These are phyloP conservation scores for Lepiota venenata DNA, from an alignment of 768 basidiomycete genomes.

Conservation along the genomic window DNA sequence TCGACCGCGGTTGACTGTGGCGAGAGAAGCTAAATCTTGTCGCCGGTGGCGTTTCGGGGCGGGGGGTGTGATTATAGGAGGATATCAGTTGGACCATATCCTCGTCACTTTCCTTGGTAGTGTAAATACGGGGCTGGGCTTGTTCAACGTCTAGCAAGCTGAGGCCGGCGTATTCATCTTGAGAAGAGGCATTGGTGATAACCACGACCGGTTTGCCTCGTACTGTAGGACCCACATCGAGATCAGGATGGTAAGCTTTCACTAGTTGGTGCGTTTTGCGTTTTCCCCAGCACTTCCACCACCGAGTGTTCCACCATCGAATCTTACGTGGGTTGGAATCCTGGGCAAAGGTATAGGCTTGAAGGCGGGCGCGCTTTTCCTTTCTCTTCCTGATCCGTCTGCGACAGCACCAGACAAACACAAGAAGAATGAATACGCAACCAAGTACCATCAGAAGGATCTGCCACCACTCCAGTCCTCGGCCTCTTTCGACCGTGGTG, in stretches of 20 bases:
- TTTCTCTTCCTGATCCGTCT: conserved; percentile 66
- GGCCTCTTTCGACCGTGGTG: conserved; percentile 30
- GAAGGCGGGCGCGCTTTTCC: conserved; percentile 33
- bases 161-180: conserved; percentile 39
- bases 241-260: conserved; percentile 1
- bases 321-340: background rate
- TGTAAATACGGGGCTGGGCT: conserved; percentile 41
- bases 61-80: conserved; percentile 34
- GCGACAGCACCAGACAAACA: conserved; percentile 66
- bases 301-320: background rate
- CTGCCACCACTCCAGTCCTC: conserved; percentile 76
- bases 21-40: conserved; percentile 5
- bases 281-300: conserved; percentile 1
- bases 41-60: conserved; percentile 5
- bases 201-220: conserved; percentile 29
- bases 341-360: conserved; percentile 6
- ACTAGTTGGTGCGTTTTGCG: background rate
- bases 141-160: conserved; percentile 20
- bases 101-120: conserved; percentile 43
- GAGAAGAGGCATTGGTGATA: conserved; percentile 17
- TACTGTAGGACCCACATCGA: conserved; percentile 41
- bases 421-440: conserved; percentile 74
- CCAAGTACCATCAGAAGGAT: conserved; percentile 82
- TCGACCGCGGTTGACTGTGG: conserved; percentile 26
- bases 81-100: conserved; percentile 51